Percentiles rank a stretch among this genome's conserved stretches.
phyloP scores from a whole-genome alignment of 148 eudicot species.

The Bassia scoparia region DNA sequence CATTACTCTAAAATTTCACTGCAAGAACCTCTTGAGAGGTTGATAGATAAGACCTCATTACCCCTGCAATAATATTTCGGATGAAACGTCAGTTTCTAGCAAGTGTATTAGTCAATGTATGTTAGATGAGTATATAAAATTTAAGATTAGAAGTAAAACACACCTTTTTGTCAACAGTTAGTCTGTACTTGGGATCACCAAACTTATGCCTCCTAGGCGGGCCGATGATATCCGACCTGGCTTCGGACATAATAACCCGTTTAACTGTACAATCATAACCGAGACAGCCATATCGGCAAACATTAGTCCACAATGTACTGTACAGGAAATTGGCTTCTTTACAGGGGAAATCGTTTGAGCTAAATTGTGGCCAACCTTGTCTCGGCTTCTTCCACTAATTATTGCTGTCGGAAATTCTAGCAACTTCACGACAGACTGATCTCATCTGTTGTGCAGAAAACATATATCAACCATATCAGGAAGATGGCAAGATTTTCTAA shows the following conservation, averaged over 20 bases:
- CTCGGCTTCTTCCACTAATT: constrained; percentile 80
- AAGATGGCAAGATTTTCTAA: not conserved
- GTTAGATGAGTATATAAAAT: not conserved
- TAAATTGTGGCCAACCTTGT: constrained; percentile 45
- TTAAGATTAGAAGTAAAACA: not conserved
- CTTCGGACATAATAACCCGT: constrained; percentile 85
- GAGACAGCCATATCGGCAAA: constrained; percentile 7
- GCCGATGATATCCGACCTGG: constrained; percentile 91
- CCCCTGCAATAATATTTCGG: constrained; percentile 40
- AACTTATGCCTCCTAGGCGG: constrained; percentile 43
- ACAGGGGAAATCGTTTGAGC: not conserved
- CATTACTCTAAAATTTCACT: constrained; percentile 65
- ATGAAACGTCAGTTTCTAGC: constrained; percentile 1
- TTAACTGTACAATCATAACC: constrained; percentile 76
- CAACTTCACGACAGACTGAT: constrained; percentile 61
- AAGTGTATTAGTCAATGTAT: not conserved
- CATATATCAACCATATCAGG: not conserved
- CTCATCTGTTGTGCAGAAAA: constrained; percentile 62
- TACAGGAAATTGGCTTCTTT: not conserved
- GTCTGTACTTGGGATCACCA: constrained; percentile 38
- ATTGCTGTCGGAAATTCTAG: constrained; percentile 80
- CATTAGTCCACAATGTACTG: not conserved
- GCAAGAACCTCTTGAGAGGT: constrained; percentile 80
- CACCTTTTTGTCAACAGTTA: constrained; percentile 45
- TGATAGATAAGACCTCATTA: constrained; percentile 60